These are phyloP conservation scores for Pochonia chlamydosporia DNA, from an alignment of 2,329 filamentous ascomycete species.

Conservation along the genomic window DNA sequence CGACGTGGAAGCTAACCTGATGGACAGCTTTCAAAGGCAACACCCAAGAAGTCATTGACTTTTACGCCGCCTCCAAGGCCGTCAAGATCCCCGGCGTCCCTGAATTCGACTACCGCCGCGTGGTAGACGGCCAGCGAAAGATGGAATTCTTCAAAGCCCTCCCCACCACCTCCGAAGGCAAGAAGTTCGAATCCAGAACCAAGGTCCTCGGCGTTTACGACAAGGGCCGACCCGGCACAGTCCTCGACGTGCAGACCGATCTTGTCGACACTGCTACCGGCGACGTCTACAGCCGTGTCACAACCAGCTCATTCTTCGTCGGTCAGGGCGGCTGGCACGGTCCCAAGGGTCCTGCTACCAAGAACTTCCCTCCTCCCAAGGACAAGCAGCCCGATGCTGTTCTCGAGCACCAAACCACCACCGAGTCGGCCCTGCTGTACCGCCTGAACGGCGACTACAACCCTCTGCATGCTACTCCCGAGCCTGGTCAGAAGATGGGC, in stretches of 20 bases:
- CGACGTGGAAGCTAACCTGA: too few relatives aligned
- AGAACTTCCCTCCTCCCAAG: constrained; percentile 72
- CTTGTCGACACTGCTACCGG: constrained; percentile 65
- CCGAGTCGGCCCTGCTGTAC: constrained; percentile 71
- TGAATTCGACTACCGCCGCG: constrained; percentile 65
- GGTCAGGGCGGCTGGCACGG: constrained; percentile 80
- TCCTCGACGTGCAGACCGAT: constrained; percentile 72
- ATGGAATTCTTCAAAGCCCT: constrained; percentile 73
- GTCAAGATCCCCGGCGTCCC: constrained; percentile 70
- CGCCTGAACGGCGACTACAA: constrained; percentile 92
- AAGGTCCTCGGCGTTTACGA: constrained; percentile 84
- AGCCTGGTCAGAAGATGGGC: constrained; percentile 82
- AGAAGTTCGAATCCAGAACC: constrained; percentile 67
- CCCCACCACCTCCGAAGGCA: constrained; percentile 64
- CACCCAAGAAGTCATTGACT: constrained; percentile 73
- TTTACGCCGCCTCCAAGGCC: constrained; percentile 65
- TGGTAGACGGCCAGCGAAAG: constrained; percentile 79
- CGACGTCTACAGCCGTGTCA: constrained; percentile 65
- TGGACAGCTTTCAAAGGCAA: constrained; percentile 66
- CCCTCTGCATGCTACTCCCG: constrained; percentile 81
- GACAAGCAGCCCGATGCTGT: constrained; percentile 68
- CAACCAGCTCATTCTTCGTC: constrained; percentile 72
- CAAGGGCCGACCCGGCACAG: constrained; percentile 78
- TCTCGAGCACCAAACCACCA: constrained; percentile 63
- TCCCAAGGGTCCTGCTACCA: constrained; percentile 77